A percentile compares a stretch with the other conserved stretches of the same genome.
These are phyloP conservation scores for Vaccinium vitisidaea DNA, from an alignment of 148 eudicot species.

Conservation along the genomic window DNA sequence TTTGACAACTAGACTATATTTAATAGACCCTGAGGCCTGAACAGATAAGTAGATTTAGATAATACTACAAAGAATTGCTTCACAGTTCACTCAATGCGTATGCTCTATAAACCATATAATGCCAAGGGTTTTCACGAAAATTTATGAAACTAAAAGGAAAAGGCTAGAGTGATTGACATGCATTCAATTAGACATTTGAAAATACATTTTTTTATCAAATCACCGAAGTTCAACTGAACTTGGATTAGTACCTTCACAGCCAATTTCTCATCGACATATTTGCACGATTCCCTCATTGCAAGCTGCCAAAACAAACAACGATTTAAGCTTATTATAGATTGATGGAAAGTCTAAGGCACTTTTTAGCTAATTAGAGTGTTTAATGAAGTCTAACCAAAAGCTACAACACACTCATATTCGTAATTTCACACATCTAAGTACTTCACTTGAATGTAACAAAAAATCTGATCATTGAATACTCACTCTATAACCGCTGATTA, in stretches of 20 bases:
- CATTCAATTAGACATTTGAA: neutral
- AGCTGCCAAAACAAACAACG: slow-evolving; percentile 50
- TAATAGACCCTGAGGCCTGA: neutral
- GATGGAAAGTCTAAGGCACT: neutral
- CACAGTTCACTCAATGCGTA: neutral
- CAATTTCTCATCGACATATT: slow-evolving; percentile 92
- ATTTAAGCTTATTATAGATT: neutral
- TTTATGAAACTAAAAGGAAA: neutral
- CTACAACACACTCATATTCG: neutral
- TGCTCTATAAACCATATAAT: neutral
- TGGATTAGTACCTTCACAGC: slow-evolving; percentile 64
- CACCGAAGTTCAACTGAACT: neutral
- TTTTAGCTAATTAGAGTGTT: neutral
- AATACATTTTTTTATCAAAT: neutral
- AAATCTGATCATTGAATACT: slow-evolving; percentile 20
- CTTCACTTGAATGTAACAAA: neutral
- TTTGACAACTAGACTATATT: neutral
- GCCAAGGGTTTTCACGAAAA: neutral
- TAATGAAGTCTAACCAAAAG: neutral
- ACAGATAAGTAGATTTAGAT: neutral
- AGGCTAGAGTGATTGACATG: neutral
- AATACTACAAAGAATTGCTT: neutral
- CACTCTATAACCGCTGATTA: slow-evolving; percentile 91
- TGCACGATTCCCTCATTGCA: slow-evolving; percentile 99
- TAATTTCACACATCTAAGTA: neutral